Evolutionary conservation across 2,329 filamentous ascomycete genomes (phyloP).

Genomic region (Sporothrix mexicana): DNA sequence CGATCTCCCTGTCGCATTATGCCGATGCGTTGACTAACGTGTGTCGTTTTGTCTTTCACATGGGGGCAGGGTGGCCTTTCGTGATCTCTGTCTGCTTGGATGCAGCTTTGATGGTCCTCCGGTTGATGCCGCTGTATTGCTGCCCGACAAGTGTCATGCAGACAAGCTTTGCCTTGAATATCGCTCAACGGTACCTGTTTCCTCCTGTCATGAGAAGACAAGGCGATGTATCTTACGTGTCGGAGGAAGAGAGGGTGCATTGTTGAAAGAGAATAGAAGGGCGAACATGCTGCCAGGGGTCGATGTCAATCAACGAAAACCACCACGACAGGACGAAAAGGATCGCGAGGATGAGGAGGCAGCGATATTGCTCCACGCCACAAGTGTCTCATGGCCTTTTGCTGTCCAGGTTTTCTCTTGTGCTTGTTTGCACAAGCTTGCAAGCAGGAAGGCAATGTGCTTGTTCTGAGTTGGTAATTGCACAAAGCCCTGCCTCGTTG

Average conservation of each 20-base stretch:
- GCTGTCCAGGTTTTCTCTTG: not conserved
- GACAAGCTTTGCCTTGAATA: not conserved
- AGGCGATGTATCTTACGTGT: too few species aligned
- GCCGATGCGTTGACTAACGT: constrained; percentile 5
- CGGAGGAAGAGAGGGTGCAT: not conserved
- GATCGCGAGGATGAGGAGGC: not conserved
- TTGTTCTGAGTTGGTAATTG: not conserved
- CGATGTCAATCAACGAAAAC: not conserved
- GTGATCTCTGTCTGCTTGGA: not conserved
- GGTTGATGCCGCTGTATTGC: constrained; percentile 21
- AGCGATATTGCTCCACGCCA: not conserved
- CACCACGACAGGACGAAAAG: not conserved
- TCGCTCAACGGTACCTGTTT: not conserved
- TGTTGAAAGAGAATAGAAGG: not conserved
- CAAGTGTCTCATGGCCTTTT: not conserved
- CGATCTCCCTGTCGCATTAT: not conserved
- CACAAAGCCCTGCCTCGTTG: not conserved
- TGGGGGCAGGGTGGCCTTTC: not conserved
- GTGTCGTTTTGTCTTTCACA: too few species aligned
- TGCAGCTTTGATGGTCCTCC: constrained; percentile 12
- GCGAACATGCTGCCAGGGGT: not conserved
- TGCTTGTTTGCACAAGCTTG: not conserved
- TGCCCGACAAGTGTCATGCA: constrained; percentile 22
- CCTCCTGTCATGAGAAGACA: not conserved
- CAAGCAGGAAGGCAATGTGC: not conserved